phyloP scores from a whole-genome alignment of 139 green algal species.

The Haematococcus sp. region DNA sequence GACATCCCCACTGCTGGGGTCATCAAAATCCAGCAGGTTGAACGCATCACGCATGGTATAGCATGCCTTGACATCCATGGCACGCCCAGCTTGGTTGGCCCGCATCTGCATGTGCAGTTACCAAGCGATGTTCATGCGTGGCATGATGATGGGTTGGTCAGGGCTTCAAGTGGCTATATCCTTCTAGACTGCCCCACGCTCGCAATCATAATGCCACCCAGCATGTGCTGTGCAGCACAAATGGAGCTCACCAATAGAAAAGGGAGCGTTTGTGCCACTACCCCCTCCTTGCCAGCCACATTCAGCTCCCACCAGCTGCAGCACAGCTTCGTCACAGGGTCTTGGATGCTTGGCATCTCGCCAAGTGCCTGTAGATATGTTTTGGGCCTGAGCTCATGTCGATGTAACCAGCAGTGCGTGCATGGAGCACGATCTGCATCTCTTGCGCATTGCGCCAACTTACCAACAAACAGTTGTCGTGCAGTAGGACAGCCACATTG shows the following conservation, averaged over 20 bases:
- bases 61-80: constrained; percentile 65
- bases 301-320: constrained; percentile 65
- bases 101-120: constrained; percentile 28
- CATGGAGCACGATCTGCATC: background rate
- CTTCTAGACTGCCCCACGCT: background rate
- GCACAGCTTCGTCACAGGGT: constrained; percentile 68
- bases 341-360: constrained; percentile 52
- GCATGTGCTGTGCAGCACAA: no score
- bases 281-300: constrained; percentile 40
- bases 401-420: no score
- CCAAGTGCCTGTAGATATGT: constrained; percentile 45
- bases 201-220: background rate
- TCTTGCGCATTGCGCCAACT: no score
- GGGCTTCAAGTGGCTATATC: background rate
- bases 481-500: constrained; percentile 36
- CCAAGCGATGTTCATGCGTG: background rate
- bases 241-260: constrained; percentile 71
- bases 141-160: background rate
- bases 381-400: no score
- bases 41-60: constrained; percentile 60
- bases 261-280: constrained; percentile 67
- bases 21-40: constrained; percentile 75
- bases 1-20: constrained; percentile 58
- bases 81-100: constrained; percentile 22
- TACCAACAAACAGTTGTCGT: constrained; percentile 56